Percentiles rank a stretch among this genome's conserved stretches.
These are phyloP conservation scores for Huntiella omanensis DNA, from an alignment of 2,329 filamentous ascomycete genomes.

Conservation along the genomic window DNA sequence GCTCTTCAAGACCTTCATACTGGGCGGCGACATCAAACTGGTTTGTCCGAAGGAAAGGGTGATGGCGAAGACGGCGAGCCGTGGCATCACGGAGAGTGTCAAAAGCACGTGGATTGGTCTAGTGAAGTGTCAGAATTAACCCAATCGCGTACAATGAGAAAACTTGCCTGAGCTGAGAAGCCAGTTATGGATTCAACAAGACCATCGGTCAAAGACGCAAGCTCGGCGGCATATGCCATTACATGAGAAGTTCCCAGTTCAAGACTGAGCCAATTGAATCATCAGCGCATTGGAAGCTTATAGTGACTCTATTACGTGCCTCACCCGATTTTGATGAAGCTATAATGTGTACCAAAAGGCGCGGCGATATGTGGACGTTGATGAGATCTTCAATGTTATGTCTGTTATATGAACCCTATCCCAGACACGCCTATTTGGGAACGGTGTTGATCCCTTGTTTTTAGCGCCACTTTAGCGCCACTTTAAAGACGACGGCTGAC, in stretches of 20 bases:
- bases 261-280: no score
- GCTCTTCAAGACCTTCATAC: constrained; percentile 62
- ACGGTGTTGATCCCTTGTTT: no score
- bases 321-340: no score
- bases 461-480: no score
- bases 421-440: no score
- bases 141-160: constrained; percentile 13
- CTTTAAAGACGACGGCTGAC: no score
- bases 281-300: no score
- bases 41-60: constrained; percentile 47
- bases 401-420: no score
- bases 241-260: constrained; percentile 1
- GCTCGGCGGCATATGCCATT: constrained; percentile 54
- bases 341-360: no score
- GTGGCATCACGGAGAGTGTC: constrained; percentile 14
- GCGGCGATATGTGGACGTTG: no score
- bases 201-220: constrained; percentile 48
- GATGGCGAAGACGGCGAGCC: constrained; percentile 26
- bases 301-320: no score
- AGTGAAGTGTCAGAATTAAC: background rate
- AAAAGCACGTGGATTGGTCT: constrained; percentile 17
- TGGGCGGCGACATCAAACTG: constrained; percentile 52
- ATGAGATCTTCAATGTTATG: no score
- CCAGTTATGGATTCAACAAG: constrained; percentile 46
- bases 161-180: constrained; percentile 31